Evolutionary conservation across 495 filamentous ascomycete genomes (phyloP).

Genomic region (Penicillium paxilli): DNA sequence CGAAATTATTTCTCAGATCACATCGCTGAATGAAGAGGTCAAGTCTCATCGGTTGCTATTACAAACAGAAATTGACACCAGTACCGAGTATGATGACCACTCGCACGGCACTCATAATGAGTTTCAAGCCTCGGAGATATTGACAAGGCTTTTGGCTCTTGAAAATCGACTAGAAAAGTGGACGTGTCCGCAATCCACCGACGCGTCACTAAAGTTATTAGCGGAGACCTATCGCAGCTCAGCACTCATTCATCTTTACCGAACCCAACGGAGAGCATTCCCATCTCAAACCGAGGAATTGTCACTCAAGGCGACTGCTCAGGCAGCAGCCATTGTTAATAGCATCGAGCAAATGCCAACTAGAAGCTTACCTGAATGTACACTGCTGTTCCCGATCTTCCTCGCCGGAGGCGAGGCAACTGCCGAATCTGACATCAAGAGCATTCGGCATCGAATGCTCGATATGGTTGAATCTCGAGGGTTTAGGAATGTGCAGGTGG

Average conservation of each 20-base stretch:
- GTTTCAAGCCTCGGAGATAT: neutral
- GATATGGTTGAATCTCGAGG: conserved; percentile 14
- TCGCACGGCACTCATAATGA: neutral
- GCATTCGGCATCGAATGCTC: conserved; percentile 9
- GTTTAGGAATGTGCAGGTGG: conserved; percentile 13
- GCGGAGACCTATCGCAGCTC: conserved; percentile 14
- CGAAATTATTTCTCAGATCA: conserved; percentile 2
- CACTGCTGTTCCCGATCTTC: conserved; percentile 15
- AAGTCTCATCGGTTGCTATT: neutral
- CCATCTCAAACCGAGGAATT: neutral
- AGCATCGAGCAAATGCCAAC: conserved; percentile 12
- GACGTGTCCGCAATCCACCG: conserved; percentile 6
- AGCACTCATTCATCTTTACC: conserved; percentile 11
- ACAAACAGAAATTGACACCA: neutral
- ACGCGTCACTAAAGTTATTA: conserved; percentile 3
- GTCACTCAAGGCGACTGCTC: neutral
- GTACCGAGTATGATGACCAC: neutral
- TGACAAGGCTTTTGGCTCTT: neutral
- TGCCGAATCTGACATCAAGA: conserved; percentile 7
- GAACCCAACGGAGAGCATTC: conserved; percentile 2
- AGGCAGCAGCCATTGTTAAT: conserved; percentile 5
- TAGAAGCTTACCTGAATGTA: conserved; percentile 12
- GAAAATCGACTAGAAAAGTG: neutral
- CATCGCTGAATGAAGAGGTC: conserved; percentile 1
- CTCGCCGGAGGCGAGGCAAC: conserved; percentile 12